These are phyloP conservation scores for Boechera retrofracta DNA, from an alignment of 345 rosid species.

Conservation along the genomic window DNA sequence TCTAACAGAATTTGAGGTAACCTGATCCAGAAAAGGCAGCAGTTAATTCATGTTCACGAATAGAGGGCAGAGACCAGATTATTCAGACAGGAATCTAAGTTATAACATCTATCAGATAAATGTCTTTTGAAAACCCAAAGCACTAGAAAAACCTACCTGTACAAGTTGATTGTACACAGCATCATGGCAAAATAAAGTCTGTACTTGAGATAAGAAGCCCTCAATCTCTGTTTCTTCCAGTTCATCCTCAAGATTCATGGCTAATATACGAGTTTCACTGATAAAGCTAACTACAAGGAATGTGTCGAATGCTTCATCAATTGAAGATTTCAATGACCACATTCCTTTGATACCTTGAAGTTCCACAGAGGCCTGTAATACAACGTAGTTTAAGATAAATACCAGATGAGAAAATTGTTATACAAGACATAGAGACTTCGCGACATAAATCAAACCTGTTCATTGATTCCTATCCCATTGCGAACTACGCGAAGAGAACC, in stretches of 20 bases:
- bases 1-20: slow-evolving; percentile 87
- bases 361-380: slow-evolving; percentile 90
- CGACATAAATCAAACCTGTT: slow-evolving; percentile 64
- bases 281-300: slow-evolving; percentile 97
- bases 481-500: slow-evolving; percentile 98
- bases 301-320: slow-evolving; percentile 92
- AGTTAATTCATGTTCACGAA: slow-evolving; percentile 14
- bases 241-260: slow-evolving; percentile 98
- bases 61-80: slow-evolving; percentile 18
- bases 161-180: slow-evolving; percentile 93
- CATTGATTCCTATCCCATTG: slow-evolving; percentile 98
- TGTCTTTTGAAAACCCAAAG: slow-evolving; percentile 21
- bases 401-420: slow-evolving; percentile 19
- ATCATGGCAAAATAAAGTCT: slow-evolving; percentile 97
- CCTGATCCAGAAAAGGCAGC: slow-evolving; percentile 55
- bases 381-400: slow-evolving; percentile 21
- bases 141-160: slow-evolving; percentile 58
- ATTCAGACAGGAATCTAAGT: slow-evolving; percentile 13
- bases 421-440: not conserved
- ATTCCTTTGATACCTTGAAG: slow-evolving; percentile 99
- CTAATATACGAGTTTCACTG: slow-evolving; percentile 92
- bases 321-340: slow-evolving; percentile 98
- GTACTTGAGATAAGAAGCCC: slow-evolving; percentile 92
- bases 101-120: slow-evolving; percentile 11
- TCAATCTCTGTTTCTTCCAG: slow-evolving; percentile 99